Base-by-base conservation (phyloP, 352 stramenopile genomes). In the Plasmopara muralis region DNA sequence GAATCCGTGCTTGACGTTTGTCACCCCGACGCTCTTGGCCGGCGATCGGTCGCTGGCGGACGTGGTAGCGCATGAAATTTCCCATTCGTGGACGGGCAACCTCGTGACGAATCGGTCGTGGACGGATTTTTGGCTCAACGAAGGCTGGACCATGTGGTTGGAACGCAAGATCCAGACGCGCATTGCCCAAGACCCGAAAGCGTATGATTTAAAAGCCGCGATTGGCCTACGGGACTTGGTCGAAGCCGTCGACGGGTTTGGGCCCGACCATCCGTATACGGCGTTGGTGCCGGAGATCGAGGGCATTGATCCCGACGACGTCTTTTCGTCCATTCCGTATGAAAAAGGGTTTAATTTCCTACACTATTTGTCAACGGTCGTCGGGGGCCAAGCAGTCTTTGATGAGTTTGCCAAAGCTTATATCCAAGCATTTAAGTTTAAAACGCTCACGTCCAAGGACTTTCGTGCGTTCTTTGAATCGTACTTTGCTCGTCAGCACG, bases 111-210 rank as follows among this genome's bases (percentile, higher is more conserved):
- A 98, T 78, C 72, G 73, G 50, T 97, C 86, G 46, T 99, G 86
- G 83, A 83, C 84, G 15, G 85, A 98, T 65, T 98, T 99, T 66
- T 98, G 95, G 95, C 70, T 99, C n/a, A 99, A 99, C 62, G 97
- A 99, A 57, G 95, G 95, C 10, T 98, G 92, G 92, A 99, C 96
- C 1, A 86, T 96, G 52, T 98, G 95, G 82, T 80, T 98, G n/a
- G 87, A 99, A 72, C 80, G 95, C 33, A 98, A 98, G 61, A 98
- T 99, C 53, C 95, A 97, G 74, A 77, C 74, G 3, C 65, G 60
- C 5, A 83, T 83, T 45, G 50, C 70, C 14, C 53, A 68, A 38
- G 70, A 81, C 31, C 68, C 69, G 9, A 61, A 66, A 29, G 56
- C 61, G 0, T 81, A 78, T 60, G 76, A 87, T 43, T 57, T 87